Evolutionary conservation across 1,139 yeast genomes (phyloP).

Genomic region (Tardiomyces digboiensis): DNA sequence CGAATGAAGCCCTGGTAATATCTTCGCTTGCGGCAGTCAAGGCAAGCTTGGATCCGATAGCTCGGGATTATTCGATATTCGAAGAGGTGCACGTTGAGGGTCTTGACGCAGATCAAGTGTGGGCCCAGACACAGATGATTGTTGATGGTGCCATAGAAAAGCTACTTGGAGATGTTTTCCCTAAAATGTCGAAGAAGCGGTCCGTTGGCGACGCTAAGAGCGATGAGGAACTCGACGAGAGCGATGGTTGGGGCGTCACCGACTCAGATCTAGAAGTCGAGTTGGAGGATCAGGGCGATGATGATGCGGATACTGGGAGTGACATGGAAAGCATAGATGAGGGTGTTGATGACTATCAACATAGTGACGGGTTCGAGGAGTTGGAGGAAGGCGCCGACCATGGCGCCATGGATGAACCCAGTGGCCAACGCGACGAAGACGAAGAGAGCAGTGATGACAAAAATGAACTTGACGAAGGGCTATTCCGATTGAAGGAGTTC

Average conservation of each 20-base stretch:
- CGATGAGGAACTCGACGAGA: constrained; percentile 17
- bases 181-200: constrained; percentile 9
- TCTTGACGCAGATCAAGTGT: constrained; percentile 81
- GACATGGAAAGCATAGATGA: constrained; percentile 11
- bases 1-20: constrained; percentile 17
- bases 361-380: too few relatives aligned
- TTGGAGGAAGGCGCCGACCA: too few relatives aligned
- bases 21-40: constrained; percentile 38
- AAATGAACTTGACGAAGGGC: constrained; percentile 72
- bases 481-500: constrained; percentile 80
- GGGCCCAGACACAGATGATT: constrained; percentile 87
- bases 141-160: constrained; percentile 59
- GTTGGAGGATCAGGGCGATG: constrained; percentile 17
- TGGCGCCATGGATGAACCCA: constrained; percentile 18
- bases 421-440: constrained; percentile 15
- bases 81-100: constrained; percentile 84
- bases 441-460: constrained; percentile 33
- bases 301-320: constrained; percentile 14
- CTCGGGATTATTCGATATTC: constrained; percentile 53
- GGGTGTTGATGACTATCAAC: constrained; percentile 11
- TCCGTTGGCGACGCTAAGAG: constrained; percentile 3
- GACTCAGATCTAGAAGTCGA: constrained; percentile 11
- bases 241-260: constrained; percentile 8
- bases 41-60: constrained; percentile 53
- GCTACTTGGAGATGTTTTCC: constrained; percentile 28